Evolutionary conservation across 2,329 filamentous ascomycete species (phyloP).

Genomic region (Fusarium sp.): DNA sequence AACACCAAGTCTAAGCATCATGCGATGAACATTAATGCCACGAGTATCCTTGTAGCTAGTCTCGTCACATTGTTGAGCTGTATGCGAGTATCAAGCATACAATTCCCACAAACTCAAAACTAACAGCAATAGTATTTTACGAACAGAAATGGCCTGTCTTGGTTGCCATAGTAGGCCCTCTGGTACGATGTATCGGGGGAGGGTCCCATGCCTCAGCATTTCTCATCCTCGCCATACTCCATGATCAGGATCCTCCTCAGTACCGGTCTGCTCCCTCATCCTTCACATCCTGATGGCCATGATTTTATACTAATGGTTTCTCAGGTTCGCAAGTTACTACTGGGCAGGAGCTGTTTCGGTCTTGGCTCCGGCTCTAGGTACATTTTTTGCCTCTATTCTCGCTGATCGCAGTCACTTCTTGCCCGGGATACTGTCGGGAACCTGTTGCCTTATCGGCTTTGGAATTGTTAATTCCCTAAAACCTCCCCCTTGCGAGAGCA

Average conservation of each 20-base stretch:
- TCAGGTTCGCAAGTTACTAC: background rate
- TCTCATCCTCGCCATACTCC: background rate
- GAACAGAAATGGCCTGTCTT: background rate
- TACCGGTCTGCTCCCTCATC: background rate
- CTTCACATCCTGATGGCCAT: accelerated
- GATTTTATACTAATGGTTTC: accelerated
- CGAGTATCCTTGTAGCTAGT: background rate
- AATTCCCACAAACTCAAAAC: background rate
- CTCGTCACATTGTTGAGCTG: background rate
- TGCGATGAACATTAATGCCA: background rate
- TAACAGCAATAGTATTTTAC: background rate
- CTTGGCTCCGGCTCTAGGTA: background rate
- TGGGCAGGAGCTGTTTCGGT: background rate
- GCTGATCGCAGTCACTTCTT: background rate
- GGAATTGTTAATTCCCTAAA: background rate
- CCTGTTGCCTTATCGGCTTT: background rate
- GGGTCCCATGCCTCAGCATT: background rate
- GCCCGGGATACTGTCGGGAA: background rate
- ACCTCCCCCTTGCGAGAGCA: background rate
- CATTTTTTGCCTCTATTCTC: background rate
- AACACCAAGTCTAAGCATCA: background rate
- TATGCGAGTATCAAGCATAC: background rate
- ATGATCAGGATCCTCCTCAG: background rate
- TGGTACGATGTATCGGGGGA: background rate
- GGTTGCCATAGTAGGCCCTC: background rate